Conservation (phyloP, 2,329 filamentous ascomycete genomes). For the Phialocephala sp. region DNA sequence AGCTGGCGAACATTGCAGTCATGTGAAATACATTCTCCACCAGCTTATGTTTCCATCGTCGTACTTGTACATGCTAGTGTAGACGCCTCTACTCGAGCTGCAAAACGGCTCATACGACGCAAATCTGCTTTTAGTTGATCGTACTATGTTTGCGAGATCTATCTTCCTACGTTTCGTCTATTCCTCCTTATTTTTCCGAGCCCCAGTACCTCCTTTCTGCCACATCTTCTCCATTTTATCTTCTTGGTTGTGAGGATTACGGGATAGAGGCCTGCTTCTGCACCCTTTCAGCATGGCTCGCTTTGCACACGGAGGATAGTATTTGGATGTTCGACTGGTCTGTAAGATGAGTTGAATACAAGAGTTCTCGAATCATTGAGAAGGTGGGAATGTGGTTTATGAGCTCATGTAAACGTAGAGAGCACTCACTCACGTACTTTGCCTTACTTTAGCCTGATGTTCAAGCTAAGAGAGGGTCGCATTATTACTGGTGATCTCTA, state of each 20-base stretch:
- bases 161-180: constrained; percentile 16
- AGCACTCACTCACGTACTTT: not conserved
- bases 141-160: constrained; percentile 19
- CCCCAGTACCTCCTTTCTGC: constrained; percentile 19
- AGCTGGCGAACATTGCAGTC: not conserved
- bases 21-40: constrained; percentile 20
- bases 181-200: constrained; percentile 21
- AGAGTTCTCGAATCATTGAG: not conserved
- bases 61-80: constrained; percentile 24
- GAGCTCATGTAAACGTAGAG: not conserved
- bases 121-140: not conserved
- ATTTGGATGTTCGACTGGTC: too few relatives aligned
- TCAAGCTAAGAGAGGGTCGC: constrained; percentile 16
- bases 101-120: not conserved
- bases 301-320: not conserved
- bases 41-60: constrained; percentile 23
- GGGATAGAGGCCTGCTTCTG: not conserved
- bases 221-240: constrained; percentile 14
- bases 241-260: constrained; percentile 17
- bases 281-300: not conserved
- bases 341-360: not conserved
- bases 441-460: not conserved
- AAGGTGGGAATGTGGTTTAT: not conserved
- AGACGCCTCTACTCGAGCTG: constrained; percentile 20
- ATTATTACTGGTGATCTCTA: too few relatives aligned